Percentiles rank a stretch among this genome's conserved stretches.
phyloP scores from a whole-genome alignment of 768 basidiomycete species.

The Termitomyces sp. region DNA sequence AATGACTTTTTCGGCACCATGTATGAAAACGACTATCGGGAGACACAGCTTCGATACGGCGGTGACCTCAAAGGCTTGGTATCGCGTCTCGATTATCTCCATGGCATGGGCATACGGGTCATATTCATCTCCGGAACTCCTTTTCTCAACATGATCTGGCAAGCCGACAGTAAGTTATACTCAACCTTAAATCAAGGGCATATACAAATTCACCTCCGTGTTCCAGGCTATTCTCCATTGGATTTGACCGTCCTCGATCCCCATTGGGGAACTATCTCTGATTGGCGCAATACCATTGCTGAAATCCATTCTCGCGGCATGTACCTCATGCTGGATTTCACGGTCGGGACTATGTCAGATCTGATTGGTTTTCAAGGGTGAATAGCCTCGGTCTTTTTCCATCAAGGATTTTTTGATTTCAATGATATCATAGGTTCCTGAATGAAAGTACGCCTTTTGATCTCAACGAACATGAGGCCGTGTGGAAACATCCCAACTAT shows the following conservation, averaged over 20 bases:
- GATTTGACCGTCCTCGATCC: slow-evolving; percentile 90
- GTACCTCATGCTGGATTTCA: slow-evolving; percentile 94
- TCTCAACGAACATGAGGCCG: slow-evolving; percentile 62
- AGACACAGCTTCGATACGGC: slow-evolving; percentile 85
- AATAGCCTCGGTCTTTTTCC: slow-evolving; percentile 15
- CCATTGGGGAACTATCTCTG: slow-evolving; percentile 81
- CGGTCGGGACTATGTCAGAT: slow-evolving; percentile 89
- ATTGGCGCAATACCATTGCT: slow-evolving; percentile 75
- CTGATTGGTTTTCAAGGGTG: slow-evolving; percentile 82
- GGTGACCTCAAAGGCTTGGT: slow-evolving; percentile 82
- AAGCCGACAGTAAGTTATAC: slow-evolving; percentile 77
- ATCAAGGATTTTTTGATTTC: not conserved
- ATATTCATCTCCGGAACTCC: slow-evolving; percentile 92
- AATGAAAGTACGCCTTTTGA: slow-evolving; percentile 79
- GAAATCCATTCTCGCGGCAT: slow-evolving; percentile 75
- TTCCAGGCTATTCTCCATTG: slow-evolving; percentile 82
- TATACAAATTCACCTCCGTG: slow-evolving; percentile 4
- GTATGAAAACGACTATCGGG: slow-evolving; percentile 81
- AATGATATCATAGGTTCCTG: slow-evolving; percentile 46
- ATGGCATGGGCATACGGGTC: slow-evolving; percentile 80
- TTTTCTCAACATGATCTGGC: slow-evolving; percentile 96
- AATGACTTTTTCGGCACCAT: slow-evolving; percentile 82
- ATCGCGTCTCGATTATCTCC: slow-evolving; percentile 75
- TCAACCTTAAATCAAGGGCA: not conserved
- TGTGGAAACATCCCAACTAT: slow-evolving; percentile 73